Base-by-base conservation (phyloP, 495 filamentous ascomycete genomes). In the Poronia punctata region DNA sequence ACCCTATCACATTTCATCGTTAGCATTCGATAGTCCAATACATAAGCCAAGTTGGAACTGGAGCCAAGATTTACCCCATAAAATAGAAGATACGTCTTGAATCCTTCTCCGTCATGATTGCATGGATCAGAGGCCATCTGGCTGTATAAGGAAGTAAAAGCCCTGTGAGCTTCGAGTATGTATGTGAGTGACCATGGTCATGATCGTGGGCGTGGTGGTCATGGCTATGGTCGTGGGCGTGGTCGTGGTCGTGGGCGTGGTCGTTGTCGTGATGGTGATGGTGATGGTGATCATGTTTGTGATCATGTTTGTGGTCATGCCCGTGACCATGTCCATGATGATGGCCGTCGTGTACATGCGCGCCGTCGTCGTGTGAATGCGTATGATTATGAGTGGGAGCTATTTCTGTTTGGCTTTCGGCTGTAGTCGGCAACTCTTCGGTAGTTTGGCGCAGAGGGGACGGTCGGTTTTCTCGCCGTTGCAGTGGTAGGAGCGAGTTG, bases 21-120 rank as follows among this genome's bases (percentile, higher is more conserved):
- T 21, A 46, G 35, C 23, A 32, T 3, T 45, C 5, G 10, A 24
- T 32, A 43, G 41, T 30, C 24, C 5, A 2, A 3, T 7, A 10
- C 8, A 7, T 37, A 11, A 18, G n/a, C 3, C 14, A 8, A 24
- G 1, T 18, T 11, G 18, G 19, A 5, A 22, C 23, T 22, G n/a
- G 9, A 4, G 18, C 15, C 25, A 14, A 20, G 23, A 67, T 78
- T 48, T 67, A 92, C 88, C 64, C 72, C 80, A 93, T 95, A 43
- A 98, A 98, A 65, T 97, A 99, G 52, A 94, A 90, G 45, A 99
- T 99, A 20, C 92, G 78, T 24, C 92, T 77, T 6, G 93, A 97
- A 59, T 99, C 90, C 50, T 88, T 90, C 49, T 95, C 88, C 17
- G 81, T 74, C 43, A 99, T 62, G 43, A 99, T 88, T 41, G 86